phyloP scores from a whole-genome alignment of 192 early-diverging fungal genomes.

The Dissophora ornata region DNA sequence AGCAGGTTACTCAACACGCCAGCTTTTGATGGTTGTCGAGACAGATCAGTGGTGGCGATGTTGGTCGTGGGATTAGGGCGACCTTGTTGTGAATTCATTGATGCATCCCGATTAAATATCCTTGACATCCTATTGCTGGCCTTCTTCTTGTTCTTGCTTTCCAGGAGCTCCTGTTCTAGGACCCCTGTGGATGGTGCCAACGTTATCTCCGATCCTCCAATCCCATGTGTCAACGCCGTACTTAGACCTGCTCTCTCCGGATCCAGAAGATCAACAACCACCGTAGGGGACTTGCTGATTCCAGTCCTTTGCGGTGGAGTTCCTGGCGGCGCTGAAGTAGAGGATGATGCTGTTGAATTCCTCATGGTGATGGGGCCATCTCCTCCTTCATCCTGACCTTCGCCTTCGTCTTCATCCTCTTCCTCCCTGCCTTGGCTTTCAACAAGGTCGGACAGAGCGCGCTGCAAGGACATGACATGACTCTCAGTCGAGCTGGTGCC shows the following conservation, averaged over 20 bases:
- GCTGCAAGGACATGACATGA: conserved; percentile 36
- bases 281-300: conserved; percentile 25
- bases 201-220: conserved; percentile 24
- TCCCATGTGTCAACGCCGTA: conserved; percentile 9
- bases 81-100: background rate
- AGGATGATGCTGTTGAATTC: conserved; percentile 2
- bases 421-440: conserved; percentile 8
- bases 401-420: conserved; percentile 3
- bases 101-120: conserved; percentile 9
- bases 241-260: background rate
- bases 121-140: conserved; percentile 8
- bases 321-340: conserved; percentile 11
- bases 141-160: conserved; percentile 10
- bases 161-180: background rate
- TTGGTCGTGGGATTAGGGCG: background rate
- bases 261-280: conserved; percentile 12
- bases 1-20: conserved; percentile 50
- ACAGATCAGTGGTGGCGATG: conserved; percentile 6
- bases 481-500: conserved; percentile 22
- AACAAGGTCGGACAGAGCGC: conserved; percentile 35
- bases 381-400: no score
- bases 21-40: conserved; percentile 42
- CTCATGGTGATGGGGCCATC: conserved; percentile 4
- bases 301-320: conserved; percentile 26
- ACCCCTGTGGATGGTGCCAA: conserved; percentile 2